Percentiles rank a stretch among this genome's conserved stretches.
phyloP scores from a whole-genome alignment of 768 basidiomycete species.

The Tephrocybe rancida region DNA sequence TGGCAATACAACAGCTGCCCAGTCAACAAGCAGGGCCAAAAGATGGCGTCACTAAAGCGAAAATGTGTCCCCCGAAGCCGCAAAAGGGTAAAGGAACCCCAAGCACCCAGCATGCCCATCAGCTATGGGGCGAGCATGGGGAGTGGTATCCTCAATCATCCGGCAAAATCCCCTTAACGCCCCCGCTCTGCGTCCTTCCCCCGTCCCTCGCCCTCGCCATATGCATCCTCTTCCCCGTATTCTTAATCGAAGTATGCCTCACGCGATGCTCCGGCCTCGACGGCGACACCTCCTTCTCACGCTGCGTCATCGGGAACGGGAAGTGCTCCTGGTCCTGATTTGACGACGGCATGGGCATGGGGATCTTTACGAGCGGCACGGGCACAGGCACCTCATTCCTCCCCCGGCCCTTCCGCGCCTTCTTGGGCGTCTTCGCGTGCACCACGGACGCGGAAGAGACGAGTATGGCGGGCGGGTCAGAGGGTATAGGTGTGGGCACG shows the following conservation, averaged over 20 bases:
- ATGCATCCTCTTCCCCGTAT: constrained; percentile 58
- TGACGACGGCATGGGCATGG: constrained; percentile 28
- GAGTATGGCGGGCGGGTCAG: constrained; percentile 11
- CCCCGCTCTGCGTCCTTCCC: constrained; percentile 83
- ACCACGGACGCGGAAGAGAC: constrained; percentile 3
- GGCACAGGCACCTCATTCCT: constrained; percentile 41
- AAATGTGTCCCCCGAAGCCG: not conserved
- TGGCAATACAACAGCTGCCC: not conserved
- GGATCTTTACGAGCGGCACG: constrained; percentile 41
- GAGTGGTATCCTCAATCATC: constrained; percentile 28
- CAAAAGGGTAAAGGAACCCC: not conserved
- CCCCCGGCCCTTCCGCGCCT: constrained; percentile 39
- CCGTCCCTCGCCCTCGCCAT: constrained; percentile 76
- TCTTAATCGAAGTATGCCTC: constrained; percentile 23
- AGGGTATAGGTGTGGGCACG: constrained; percentile 34
- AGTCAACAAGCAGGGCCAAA: not conserved
- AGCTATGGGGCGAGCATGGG: no score
- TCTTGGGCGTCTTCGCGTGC: constrained; percentile 29
- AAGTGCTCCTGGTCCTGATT: constrained; percentile 60
- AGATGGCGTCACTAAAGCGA: not conserved
- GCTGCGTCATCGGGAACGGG: constrained; percentile 48
- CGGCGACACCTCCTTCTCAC: constrained; percentile 15
- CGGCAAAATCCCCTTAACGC: constrained; percentile 74
- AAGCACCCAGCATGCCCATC: no score
- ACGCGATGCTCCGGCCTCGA: constrained; percentile 18